Conservation (phyloP, 139 green algal species). For the Asterochloris erici region DNA sequence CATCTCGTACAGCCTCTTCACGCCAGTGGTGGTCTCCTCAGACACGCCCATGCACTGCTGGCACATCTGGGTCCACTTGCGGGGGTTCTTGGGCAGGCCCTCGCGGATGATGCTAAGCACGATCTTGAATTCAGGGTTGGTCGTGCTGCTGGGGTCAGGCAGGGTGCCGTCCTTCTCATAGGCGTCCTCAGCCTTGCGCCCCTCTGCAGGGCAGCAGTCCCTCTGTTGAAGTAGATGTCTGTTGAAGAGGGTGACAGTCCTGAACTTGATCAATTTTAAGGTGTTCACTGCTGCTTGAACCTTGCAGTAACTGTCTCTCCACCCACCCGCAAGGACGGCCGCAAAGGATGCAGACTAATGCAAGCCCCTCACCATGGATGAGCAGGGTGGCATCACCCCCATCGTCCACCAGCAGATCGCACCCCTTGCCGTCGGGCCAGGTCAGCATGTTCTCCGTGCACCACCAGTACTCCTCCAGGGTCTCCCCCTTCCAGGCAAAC, state of each 20-base stretch:
- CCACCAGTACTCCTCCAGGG: conserved; percentile 99
- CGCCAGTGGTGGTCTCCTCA: conserved; percentile 99
- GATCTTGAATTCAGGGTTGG: conserved; percentile 99
- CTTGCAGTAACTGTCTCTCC: too few relatives aligned
- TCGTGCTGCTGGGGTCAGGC: conserved; percentile 90
- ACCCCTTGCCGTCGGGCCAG: conserved; percentile 81
- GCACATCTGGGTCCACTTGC: conserved; percentile 82
- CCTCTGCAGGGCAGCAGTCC: conserved; percentile 69
- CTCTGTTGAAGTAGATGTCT: too few relatives aligned
- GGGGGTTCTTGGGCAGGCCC: conserved; percentile 57
- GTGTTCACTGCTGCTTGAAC: too few relatives aligned
- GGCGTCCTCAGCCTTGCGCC: conserved; percentile 89
- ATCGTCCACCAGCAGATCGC: conserved; percentile 98
- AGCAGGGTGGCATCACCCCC: conserved; percentile 98
- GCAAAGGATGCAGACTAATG: too few relatives aligned
- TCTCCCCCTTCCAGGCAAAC: conserved; percentile 99
- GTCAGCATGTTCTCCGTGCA: conserved; percentile 93
- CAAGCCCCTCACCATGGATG: conserved; percentile 82
- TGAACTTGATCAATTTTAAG: too few relatives aligned
- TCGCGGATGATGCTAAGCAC: conserved; percentile 93
- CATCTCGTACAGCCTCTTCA: conserved; percentile 99
- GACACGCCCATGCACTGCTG: conserved; percentile 86
- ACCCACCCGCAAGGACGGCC: too few relatives aligned
- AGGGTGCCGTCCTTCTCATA: conserved; percentile 89
- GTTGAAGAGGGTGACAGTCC: too few relatives aligned